Evolutionary conservation across 2,329 filamentous ascomycete genomes (phyloP).

Genomic region (Aspergillus pseudoviridinutans): DNA sequence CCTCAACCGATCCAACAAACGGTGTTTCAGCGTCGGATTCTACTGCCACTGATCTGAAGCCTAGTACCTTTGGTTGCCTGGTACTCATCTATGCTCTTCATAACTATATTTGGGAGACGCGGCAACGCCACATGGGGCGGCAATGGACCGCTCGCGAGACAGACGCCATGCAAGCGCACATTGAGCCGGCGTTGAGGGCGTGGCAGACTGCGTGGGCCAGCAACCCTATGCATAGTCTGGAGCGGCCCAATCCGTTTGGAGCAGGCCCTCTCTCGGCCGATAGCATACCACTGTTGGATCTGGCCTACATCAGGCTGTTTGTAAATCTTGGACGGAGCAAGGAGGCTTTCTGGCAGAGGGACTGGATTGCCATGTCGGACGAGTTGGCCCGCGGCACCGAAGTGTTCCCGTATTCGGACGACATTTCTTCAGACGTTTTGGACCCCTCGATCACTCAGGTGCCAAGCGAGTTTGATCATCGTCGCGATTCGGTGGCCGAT

Average conservation of each 20-base stretch:
- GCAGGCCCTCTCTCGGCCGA: conserved; percentile 81
- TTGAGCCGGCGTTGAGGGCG: conserved; percentile 86
- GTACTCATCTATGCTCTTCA: conserved; percentile 91
- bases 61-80: conserved; percentile 88
- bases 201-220: conserved; percentile 92
- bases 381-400: conserved; percentile 77
- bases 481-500: conserved; percentile 35
- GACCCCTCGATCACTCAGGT: conserved; percentile 25
- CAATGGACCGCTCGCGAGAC: conserved; percentile 90
- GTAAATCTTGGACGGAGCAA: conserved; percentile 90
- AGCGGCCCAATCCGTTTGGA: conserved; percentile 79
- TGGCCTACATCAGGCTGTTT: conserved; percentile 88
- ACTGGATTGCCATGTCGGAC: conserved; percentile 87
- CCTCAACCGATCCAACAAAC: conserved; percentile 43
- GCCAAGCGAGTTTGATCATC: conserved; percentile 14
- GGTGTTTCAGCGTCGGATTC: conserved; percentile 46
- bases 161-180: conserved; percentile 92
- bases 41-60: conserved; percentile 62
- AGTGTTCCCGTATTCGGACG: conserved; percentile 66
- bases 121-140: conserved; percentile 81
- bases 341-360: conserved; percentile 88
- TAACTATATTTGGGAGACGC: conserved; percentile 97
- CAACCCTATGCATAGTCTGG: conserved; percentile 77
- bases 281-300: conserved; percentile 82
- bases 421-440: conserved; percentile 25